Evolutionary conservation across 192 early-diverging fungal genomes (phyloP).

Genomic region (Umbelopsis vinacea): DNA sequence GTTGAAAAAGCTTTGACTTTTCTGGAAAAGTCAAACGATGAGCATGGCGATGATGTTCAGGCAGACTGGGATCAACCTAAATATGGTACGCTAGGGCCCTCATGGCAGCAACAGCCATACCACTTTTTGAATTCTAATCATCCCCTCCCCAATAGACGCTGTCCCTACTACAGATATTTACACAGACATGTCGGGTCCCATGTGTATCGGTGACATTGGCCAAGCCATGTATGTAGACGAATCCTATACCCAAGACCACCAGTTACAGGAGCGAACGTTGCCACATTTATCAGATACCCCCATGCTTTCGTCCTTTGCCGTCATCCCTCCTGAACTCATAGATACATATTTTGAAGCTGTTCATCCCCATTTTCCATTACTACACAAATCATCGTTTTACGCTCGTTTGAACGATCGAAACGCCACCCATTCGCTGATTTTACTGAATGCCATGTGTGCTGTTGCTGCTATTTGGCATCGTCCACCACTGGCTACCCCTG

Average conservation of each 20-base stretch:
- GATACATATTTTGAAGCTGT: slow-evolving; percentile 54
- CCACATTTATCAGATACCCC: slow-evolving; percentile 16
- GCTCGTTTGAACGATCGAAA: slow-evolving; percentile 21
- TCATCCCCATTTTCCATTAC: slow-evolving; percentile 52
- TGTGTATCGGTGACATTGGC: slow-evolving; percentile 10
- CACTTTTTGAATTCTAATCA: no score
- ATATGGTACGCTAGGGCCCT: background rate
- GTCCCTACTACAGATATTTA: background rate
- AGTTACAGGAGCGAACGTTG: background rate
- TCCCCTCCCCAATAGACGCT: background rate
- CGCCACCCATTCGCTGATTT: slow-evolving; percentile 16
- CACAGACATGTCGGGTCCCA: background rate
- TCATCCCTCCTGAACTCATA: slow-evolving; percentile 30
- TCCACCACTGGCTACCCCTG: background rate
- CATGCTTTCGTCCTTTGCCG: background rate
- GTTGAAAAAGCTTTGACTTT: slow-evolving; percentile 30
- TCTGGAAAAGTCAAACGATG: slow-evolving; percentile 8
- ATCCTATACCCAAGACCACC: slow-evolving; percentile 1
- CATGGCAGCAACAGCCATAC: background rate
- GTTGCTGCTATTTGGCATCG: slow-evolving; percentile 31
- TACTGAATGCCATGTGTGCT: slow-evolving; percentile 43
- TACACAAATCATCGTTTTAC: slow-evolving; percentile 38
- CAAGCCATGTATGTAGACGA: slow-evolving; percentile 15
- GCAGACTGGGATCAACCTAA: slow-evolving; percentile 11
- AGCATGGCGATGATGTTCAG: background rate